Evolutionary conservation across 2,329 filamentous ascomycete genomes (phyloP), one percentile per base, ranked within the genome.

Genomic region (Aspergillus sp.): DNA sequence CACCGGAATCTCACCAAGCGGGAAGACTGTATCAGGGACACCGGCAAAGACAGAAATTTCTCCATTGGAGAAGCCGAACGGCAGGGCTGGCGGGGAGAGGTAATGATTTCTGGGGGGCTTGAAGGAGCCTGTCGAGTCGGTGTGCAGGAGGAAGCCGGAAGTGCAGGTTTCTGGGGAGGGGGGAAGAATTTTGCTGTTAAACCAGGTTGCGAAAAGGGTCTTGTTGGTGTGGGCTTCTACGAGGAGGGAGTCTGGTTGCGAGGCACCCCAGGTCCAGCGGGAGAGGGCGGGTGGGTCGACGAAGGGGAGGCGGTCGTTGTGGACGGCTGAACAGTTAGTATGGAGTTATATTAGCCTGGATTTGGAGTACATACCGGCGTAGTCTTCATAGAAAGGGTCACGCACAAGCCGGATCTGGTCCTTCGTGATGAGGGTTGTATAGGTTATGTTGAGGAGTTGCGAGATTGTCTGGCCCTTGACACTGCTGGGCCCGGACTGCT

Each of bases 331-430:
- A 1, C 26, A 0, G 26, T 30, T 30, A 30, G 26, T 3, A 2
- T 9, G 8, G 3, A 3, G 26, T 30, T 1, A 0, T 3, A 0
- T 3, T 30, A 11, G 1, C 9, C 4, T 30, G 3, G 26, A 3
- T 4, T 30, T 30, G 26, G 9, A 30, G 26, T 11, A 11, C 9
- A 30, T 30, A 30, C 26, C 74, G 1, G 76, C 79, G 58, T 83
- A 83, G 61, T 81, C 79, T 4, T 69, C 71, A 57, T 80, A 81
- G 64, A 83, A 82, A 0, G 80, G 78, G 15, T 79, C 73, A 2
- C 77, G 74, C 20, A 84, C 70, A 3, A 76, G 74, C n/a, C 62
- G 66, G 11, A 69, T 76, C 60, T 82, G 81, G 62, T 80, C 74
- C 62, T 63, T 78, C 2, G 58, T 57, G 20, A 64, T 64, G 11